Evolutionary conservation across 495 filamentous ascomycete genomes (phyloP), one percentile per base, ranked within the genome.

Genomic region (Hyaloscypha finlandica): DNA sequence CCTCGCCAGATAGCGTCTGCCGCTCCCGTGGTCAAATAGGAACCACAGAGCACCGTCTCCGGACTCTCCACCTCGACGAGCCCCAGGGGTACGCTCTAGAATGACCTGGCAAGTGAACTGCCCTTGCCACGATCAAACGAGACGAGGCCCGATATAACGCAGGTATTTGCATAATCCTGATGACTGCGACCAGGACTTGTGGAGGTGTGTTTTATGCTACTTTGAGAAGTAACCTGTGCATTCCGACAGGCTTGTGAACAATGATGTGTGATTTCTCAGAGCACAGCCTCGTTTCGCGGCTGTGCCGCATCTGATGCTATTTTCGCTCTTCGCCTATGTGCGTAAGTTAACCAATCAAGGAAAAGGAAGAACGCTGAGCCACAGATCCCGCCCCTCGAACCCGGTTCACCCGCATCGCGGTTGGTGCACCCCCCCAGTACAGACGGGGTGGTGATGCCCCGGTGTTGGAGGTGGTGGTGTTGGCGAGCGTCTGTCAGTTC

Each of bases 1-100:
- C 68, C 68, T 70, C 65, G 68, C 56, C 4, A 61, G 37, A 48
- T 61, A 63, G 63, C 20, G 61, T 19, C 53, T 66, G 51, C 68
- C 63, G 67, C 65, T 55, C 62, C 67, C 61, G 61, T 45, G 37
- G 22, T 52, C 56, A 20, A 20, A 59, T 31, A 22, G 55, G 29
- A 9, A 33, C 12, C 33, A 60, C 0, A 8, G 31, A 20, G 6
- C 1, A 42, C 20, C 19, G 58, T n/a, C 29, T 58, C 19, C 29
- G 30, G 55, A 58, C 12, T 32, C 55, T 9, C 12, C 14, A 58
- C 42, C 20, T 35, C 45, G 30, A 42, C 39, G 11, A 30, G 54
- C 37, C 6, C 16, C 42, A 32, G 64, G 56, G 64, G 25, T 16
- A 42, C 33, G 42, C 20, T 42, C 66, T 53, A 59, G 54, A n/a